phyloP scores from a whole-genome alignment of 352 stramenopile species.

The Pythium sukuiense region DNA sequence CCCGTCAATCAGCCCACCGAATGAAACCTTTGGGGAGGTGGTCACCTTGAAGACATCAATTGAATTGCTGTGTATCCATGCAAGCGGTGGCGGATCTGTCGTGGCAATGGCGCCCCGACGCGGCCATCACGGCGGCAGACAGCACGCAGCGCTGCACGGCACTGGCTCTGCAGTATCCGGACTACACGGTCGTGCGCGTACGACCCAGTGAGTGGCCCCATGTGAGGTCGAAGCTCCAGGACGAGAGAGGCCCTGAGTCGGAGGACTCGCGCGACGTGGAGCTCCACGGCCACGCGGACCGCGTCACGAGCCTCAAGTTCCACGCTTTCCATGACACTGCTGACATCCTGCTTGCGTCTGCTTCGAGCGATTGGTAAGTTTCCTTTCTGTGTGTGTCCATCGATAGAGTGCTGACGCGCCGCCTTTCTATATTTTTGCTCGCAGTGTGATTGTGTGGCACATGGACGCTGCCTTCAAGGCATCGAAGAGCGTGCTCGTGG shows the following conservation, averaged over 20 bases:
- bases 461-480: slow-evolving; percentile 33
- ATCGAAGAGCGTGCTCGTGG: slow-evolving; percentile 40
- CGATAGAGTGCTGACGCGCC: background rate
- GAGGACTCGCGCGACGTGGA: slow-evolving; percentile 38
- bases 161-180: slow-evolving; percentile 43
- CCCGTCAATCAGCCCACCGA: background rate
- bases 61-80: slow-evolving; percentile 22
- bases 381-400: background rate
- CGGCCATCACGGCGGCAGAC: slow-evolving; percentile 17
- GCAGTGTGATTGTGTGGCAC: slow-evolving; percentile 67
- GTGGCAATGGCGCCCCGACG: slow-evolving; percentile 49
- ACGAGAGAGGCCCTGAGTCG: slow-evolving; percentile 31
- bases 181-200: slow-evolving; percentile 52
- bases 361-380: slow-evolving; percentile 64
- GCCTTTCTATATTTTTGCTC: background rate
- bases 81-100: slow-evolving; percentile 35
- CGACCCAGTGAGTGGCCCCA: slow-evolving; percentile 28
- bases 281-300: slow-evolving; percentile 49
- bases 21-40: background rate
- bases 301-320: slow-evolving; percentile 40
- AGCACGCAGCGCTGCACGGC: slow-evolving; percentile 29
- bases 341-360: slow-evolving; percentile 47
- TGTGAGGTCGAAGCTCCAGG: background rate
- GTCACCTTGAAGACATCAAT: slow-evolving; percentile 7
- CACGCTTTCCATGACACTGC: slow-evolving; percentile 28